Evolutionary conservation across 495 filamentous ascomycete species (phyloP), one percentile per base, ranked within the genome.

Genomic region (Hypoxylon crocopeplum): DNA sequence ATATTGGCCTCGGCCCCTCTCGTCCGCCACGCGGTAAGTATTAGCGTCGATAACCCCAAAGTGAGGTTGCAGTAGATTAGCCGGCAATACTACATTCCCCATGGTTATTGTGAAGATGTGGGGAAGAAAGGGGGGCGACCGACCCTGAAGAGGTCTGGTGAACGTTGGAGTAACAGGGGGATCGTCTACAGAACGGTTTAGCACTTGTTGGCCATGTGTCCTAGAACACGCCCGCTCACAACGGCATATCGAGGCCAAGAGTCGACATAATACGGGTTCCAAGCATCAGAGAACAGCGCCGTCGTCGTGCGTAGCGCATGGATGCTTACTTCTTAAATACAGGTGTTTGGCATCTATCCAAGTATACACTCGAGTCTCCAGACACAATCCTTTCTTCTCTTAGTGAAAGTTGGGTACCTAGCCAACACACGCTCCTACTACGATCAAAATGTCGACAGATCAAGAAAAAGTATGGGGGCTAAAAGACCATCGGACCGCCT

Each of bases 401-500:
- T 17, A n/a, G n/a, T n/a, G n/a, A n/a, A n/a, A n/a, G n/a, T n/a
- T n/a, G n/a, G n/a, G n/a, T n/a, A n/a, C n/a, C n/a, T n/a, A n/a
- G n/a, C n/a, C n/a, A n/a, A n/a, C n/a, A n/a, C n/a, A 11, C 21
- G 25, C 1, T 21, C 21, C n/a, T 10, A 0, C 17, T n/a, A 34
- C 50, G 13, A 45, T 39, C 30, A 64, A 63, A 20, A 67, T 62
- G 57, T 51, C 56, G 48, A 57, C 49, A 55, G 65, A 59, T 20
- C 47, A 44, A 49, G 68, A 53, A 44, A 62, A 57, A 48, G 44
- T 41, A 47, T 41, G 47, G 67, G 60, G 47, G 10, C 53, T 70
- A 48, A 73, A 64, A 20, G 69, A 67, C 53, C 75, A 78, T 51
- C 72, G 73, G 72, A 72, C 67, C 52, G 71, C 69, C 15, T 68